phyloP scores from a whole-genome alignment of 768 basidiomycete species.

The Suillus luteus region DNA sequence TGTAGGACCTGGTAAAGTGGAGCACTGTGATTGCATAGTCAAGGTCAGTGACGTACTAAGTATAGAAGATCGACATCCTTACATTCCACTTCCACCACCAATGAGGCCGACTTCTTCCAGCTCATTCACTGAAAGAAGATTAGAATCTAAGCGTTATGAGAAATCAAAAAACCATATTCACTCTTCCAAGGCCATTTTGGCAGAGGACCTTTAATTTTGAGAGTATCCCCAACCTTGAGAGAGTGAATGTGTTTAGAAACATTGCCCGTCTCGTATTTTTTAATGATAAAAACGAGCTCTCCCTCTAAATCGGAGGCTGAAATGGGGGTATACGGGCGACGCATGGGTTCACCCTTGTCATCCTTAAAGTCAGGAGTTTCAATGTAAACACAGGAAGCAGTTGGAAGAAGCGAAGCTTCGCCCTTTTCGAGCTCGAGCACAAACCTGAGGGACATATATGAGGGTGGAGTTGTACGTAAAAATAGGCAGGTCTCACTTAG shows the following conservation, averaged over 20 bases:
- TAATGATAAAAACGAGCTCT: conserved; percentile 79
- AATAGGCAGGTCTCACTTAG: conserved; percentile 50
- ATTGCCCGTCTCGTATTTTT: conserved; percentile 81
- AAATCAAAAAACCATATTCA: conserved; percentile 31
- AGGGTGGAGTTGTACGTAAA: neutral
- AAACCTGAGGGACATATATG: conserved; percentile 48
- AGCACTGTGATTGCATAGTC: conserved; percentile 46
- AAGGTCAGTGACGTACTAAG: neutral
- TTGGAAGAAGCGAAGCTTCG: conserved; percentile 74
- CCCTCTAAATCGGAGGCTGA: conserved; percentile 75
- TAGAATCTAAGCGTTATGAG: conserved; percentile 5
- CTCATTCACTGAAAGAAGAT: conserved; percentile 63
- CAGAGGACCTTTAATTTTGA: conserved; percentile 91
- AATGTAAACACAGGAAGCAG: conserved; percentile 78
- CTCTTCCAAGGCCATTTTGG: conserved; percentile 85
- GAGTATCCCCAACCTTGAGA: conserved; percentile 79
- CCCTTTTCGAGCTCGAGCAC: conserved; percentile 79
- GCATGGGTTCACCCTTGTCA: conserved; percentile 83
- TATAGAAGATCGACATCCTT: conserved; percentile 23
- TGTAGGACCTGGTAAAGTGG: conserved; percentile 82
- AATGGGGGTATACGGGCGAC: conserved; percentile 92
- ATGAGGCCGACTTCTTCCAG: conserved; percentile 87
- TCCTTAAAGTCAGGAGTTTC: conserved; percentile 73
- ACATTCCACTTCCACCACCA: conserved; percentile 95
- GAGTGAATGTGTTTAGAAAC: conserved; percentile 82